Percentiles rank a stretch among this genome's conserved stretches.
Evolutionary conservation across 208 protist genomes (phyloP).

Genomic region (Sergeia podlipaevii): DNA sequence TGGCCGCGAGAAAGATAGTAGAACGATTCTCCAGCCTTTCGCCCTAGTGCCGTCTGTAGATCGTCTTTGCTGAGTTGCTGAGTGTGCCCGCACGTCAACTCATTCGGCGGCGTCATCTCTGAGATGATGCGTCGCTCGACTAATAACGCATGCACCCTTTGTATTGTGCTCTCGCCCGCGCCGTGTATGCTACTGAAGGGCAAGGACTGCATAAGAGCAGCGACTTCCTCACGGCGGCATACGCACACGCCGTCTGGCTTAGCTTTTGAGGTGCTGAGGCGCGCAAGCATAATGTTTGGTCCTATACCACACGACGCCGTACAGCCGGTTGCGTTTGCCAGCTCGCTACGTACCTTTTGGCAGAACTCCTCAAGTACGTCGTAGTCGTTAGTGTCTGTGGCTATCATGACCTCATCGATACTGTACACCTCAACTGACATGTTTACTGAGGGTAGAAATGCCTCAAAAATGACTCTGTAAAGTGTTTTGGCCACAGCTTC

Average conservation of each 20-base stretch:
- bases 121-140: constrained; percentile 4
- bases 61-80: constrained; percentile 48
- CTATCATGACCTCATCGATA: constrained; percentile 88
- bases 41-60: constrained; percentile 54
- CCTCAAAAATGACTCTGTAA: constrained; percentile 76
- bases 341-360: constrained; percentile 43
- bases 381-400: constrained; percentile 63
- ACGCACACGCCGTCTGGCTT: constrained; percentile 73
- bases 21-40: constrained; percentile 64
- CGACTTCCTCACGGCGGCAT: constrained; percentile 39
- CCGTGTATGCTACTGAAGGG: constrained; percentile 73
- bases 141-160: constrained; percentile 49
- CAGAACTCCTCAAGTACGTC: constrained; percentile 41
- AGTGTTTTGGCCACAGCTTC: constrained; percentile 52
- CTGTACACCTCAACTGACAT: constrained; percentile 87
- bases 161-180: constrained; percentile 47
- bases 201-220: constrained; percentile 28
- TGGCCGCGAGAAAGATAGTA: constrained; percentile 66
- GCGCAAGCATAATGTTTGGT: constrained; percentile 81
- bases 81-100: constrained; percentile 58
- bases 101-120: background rate
- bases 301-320: constrained; percentile 85
- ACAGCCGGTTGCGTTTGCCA: constrained; percentile 50
- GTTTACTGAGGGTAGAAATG: constrained; percentile 24
- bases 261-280: constrained; percentile 58